Evolutionary conservation across 352 stramenopile species (phyloP).

Genomic region (Phytophthora pseudosyringae): DNA sequence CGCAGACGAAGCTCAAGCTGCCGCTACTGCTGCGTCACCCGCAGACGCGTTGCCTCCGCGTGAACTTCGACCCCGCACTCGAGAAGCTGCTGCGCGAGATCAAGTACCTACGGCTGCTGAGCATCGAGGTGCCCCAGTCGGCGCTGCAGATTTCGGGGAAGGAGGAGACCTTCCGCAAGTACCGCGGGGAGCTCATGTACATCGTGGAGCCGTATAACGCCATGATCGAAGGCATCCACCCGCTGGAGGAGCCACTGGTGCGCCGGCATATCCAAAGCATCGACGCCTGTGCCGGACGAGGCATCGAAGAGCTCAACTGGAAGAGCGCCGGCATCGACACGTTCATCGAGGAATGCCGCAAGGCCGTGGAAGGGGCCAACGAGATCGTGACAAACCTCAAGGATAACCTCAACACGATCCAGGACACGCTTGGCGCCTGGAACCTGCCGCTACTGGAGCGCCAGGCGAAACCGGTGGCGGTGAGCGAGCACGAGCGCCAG

Average conservation of each 20-base stretch:
- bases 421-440: slow-evolving; percentile 94
- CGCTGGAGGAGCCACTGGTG: slow-evolving; percentile 96
- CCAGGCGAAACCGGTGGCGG: slow-evolving; percentile 96
- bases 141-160: slow-evolving; percentile 96
- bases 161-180: slow-evolving; percentile 96
- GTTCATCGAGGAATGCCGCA: slow-evolving; percentile 95
- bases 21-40: slow-evolving; percentile 92
- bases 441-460: slow-evolving; percentile 94
- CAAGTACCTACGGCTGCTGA: slow-evolving; percentile 97
- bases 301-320: slow-evolving; percentile 97
- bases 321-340: slow-evolving; percentile 92
- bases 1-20: slow-evolving; percentile 95
- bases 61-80: slow-evolving; percentile 98
- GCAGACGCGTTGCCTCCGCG: slow-evolving; percentile 91
- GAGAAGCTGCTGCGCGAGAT: slow-evolving; percentile 97
- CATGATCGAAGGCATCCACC: slow-evolving; percentile 96
- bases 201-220: slow-evolving; percentile 98
- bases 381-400: slow-evolving; percentile 97
- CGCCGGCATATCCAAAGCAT: slow-evolving; percentile 97
- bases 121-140: slow-evolving; percentile 94
- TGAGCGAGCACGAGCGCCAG: slow-evolving; percentile 96
- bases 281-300: slow-evolving; percentile 92
- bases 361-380: slow-evolving; percentile 88
- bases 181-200: slow-evolving; percentile 96
- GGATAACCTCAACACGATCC: slow-evolving; percentile 95